These are phyloP conservation scores for Coprinellus micaceus DNA, from an alignment of 768 basidiomycete species.

Conservation along the genomic window DNA sequence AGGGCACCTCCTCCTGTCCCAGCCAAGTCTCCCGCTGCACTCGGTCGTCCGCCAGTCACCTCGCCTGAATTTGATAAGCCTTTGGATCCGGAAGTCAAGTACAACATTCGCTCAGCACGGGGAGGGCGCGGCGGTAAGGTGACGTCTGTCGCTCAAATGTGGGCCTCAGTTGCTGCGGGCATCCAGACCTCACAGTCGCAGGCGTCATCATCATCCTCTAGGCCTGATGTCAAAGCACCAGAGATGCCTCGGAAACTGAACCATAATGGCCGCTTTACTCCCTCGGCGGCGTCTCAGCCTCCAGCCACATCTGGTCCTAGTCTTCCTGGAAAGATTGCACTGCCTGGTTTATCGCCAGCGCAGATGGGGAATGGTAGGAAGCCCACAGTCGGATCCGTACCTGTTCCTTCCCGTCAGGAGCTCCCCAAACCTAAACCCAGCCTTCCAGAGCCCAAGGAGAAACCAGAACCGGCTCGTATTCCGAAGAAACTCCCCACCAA, in stretches of 20 bases:
- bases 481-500: not conserved
- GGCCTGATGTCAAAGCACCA: not conserved
- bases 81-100: constrained; percentile 53
- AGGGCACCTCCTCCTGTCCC: not conserved
- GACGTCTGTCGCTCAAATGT: constrained; percentile 67
- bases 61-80: constrained; percentile 19
- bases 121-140: constrained; percentile 77
- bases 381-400: not conserved
- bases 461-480: not conserved
- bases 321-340: constrained; percentile 7
- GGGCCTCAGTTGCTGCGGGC: constrained; percentile 52
- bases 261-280: constrained; percentile 1
- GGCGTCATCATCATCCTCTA: not conserved
- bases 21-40: not conserved
- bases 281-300: not conserved
- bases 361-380: not conserved
- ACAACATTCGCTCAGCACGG: constrained; percentile 72
- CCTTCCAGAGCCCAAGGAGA: not conserved
- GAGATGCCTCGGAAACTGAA: not conserved
- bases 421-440: not conserved
- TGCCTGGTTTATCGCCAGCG: constrained; percentile 3
- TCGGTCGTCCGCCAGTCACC: not conserved
- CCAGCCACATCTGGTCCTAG: constrained; percentile 1
- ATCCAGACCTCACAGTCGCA: constrained; percentile 3
- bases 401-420: not conserved